Evolutionary conservation across 805 yeast species (phyloP).

Genomic region (Starmerella asiatica): DNA sequence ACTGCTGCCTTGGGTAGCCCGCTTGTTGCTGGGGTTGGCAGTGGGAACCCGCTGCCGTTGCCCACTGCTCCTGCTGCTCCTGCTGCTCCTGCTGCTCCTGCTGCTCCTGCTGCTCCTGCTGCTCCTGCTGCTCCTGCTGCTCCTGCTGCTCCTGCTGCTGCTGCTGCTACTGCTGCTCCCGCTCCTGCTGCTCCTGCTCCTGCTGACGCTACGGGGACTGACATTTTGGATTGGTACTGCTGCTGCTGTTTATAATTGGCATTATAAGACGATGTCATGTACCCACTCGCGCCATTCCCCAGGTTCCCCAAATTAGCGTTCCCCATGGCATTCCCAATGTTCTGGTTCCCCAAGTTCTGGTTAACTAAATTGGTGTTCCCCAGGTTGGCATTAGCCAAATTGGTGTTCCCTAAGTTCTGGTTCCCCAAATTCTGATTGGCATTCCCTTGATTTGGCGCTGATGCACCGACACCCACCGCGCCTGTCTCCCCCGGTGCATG

Average conservation of each 20-base stretch:
- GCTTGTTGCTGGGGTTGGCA: neutral
- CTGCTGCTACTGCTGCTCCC: neutral
- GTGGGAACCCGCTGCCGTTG: neutral
- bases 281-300: no score
- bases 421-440: neutral
- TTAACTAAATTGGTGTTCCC: no score
- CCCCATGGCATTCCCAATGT: no score
- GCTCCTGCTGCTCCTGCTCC: neutral
- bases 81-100: neutral
- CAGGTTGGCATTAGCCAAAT: no score
- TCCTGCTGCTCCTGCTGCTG: neutral
- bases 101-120: neutral
- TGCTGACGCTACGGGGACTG: neutral
- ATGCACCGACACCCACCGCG: slow-evolving; percentile 3
- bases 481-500: slow-evolving; percentile 8
- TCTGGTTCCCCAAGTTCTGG: no score
- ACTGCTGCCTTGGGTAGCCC: neutral
- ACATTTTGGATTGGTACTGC: neutral
- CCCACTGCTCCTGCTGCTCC: neutral
- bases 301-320: no score
- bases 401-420: no score
- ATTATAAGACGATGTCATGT: no score
- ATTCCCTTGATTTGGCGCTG: neutral
- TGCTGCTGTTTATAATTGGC: neutral
- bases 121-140: neutral